These are phyloP conservation scores for Linderniella brevidens DNA, from an alignment of 257 asterid species.

Conservation along the genomic window DNA sequence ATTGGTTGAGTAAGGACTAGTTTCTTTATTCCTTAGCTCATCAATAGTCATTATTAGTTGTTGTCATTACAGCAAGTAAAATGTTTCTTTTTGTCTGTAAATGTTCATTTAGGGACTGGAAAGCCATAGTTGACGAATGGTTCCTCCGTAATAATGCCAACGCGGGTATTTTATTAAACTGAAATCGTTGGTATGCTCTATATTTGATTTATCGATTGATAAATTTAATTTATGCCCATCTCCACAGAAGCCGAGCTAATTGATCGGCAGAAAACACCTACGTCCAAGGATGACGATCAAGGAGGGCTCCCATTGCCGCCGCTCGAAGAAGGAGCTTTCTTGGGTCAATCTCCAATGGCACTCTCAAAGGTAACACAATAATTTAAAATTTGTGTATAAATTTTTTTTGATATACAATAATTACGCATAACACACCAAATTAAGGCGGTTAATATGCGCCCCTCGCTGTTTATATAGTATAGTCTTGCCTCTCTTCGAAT, in stretches of 20 bases:
- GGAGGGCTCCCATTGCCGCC: constrained; percentile 98
- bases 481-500: too few species aligned
- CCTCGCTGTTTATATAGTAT: too few species aligned
- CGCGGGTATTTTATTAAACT: constrained; percentile 21
- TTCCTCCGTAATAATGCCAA: constrained; percentile 32
- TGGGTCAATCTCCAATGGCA: constrained; percentile 51
- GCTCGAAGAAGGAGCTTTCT: constrained; percentile 74
- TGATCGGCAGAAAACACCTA: constrained; percentile 40
- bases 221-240: constrained; percentile 1
- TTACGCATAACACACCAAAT: too few species aligned
- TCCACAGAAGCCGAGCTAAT: constrained; percentile 44
- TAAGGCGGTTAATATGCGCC: too few species aligned
- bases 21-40: neutral
- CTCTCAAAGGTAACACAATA: constrained; percentile 69
- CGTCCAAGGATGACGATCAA: constrained; percentile 29
- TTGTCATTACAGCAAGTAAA: too few species aligned
- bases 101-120: constrained; percentile 59
- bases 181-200: neutral
- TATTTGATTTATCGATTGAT: constrained; percentile 2
- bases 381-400: too few species aligned
- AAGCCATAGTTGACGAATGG: constrained; percentile 63
- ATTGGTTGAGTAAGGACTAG: constrained; percentile 25
- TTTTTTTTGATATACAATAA: too few species aligned
- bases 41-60: neutral
- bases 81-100: too few species aligned